These are phyloP conservation scores for Vigna unguiculata DNA, from an alignment of 306 rosid genomes.

Conservation along the genomic window DNA sequence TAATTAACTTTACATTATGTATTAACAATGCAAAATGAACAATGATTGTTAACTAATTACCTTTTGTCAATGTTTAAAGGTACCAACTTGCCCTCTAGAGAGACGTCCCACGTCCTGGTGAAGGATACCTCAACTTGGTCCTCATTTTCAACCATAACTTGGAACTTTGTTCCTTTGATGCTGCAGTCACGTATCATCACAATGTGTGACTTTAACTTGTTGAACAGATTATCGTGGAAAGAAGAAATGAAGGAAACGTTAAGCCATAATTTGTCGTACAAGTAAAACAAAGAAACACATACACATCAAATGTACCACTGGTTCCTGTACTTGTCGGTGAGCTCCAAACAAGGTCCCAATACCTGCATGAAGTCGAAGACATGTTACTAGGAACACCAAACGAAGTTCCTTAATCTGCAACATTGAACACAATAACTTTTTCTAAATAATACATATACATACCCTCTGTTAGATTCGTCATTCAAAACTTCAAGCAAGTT, in stretches of 20 bases:
- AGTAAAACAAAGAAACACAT: conserved; percentile 39
- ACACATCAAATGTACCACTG: conserved; percentile 79
- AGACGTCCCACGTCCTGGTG: conserved; percentile 74
- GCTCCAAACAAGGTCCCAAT: conserved; percentile 96
- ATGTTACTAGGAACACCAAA: not conserved
- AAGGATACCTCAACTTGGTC: conserved; percentile 90
- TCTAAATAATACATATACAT: not conserved
- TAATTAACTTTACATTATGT: not conserved
- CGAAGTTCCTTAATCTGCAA: not conserved
- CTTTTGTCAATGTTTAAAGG: conserved; percentile 92
- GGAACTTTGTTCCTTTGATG: conserved; percentile 66
- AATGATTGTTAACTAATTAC: conserved; percentile 43
- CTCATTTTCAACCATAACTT: conserved; percentile 72
- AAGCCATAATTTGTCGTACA: not conserved
- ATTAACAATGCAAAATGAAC: not conserved
- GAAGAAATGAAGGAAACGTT: not conserved
- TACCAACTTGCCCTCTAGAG: conserved; percentile 62
- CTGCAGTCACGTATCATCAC: conserved; percentile 56
- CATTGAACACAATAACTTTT: not conserved
- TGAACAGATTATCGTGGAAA: not conserved
- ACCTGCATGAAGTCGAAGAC: conserved; percentile 52
- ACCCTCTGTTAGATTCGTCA: conserved; percentile 70
- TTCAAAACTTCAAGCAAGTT: conserved; percentile 91
- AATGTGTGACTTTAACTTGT: not conserved
- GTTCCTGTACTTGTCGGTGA: conserved; percentile 55